Conservation (phyloP, 1,284 basidiomycete species). For the Marasmius tenuissimus region DNA sequence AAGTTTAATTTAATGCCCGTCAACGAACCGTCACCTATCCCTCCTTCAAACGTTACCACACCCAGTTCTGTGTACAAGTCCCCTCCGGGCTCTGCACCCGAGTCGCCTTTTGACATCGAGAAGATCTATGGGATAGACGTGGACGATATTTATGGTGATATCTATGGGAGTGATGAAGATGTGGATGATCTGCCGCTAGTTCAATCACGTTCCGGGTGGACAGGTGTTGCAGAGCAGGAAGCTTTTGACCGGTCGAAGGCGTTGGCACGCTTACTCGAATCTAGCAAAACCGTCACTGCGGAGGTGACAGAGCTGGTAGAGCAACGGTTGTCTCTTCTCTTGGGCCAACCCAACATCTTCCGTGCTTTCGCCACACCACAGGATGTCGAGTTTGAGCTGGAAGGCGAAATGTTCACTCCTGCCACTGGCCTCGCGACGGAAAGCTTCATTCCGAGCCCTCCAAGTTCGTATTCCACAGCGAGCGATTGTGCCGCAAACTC, state of each 20-base stretch:
- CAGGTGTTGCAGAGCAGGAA: neutral
- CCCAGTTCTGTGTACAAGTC: neutral
- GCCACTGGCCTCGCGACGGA: neutral
- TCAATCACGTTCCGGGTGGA: neutral
- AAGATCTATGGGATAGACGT: neutral
- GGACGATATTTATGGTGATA: neutral
- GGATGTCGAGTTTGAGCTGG: slow-evolving; percentile 1
- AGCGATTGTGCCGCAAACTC: slow-evolving; percentile 2
- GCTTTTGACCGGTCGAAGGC: neutral
- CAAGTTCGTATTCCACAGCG: neutral
- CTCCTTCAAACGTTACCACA: neutral
- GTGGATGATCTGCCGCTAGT: neutral
- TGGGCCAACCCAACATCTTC: slow-evolving; percentile 12
- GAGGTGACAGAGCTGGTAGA: slow-evolving; percentile 5
- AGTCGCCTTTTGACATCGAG: neutral
- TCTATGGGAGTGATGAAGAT: neutral
- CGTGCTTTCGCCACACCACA: slow-evolving; percentile 11
- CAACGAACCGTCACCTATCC: neutral
- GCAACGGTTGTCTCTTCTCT: slow-evolving; percentile 8
- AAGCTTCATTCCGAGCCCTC: neutral
- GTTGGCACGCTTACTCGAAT: slow-evolving; percentile 6
- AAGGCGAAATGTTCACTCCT: neutral
- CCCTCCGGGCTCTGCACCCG: neutral
- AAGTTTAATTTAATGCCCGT: neutral
- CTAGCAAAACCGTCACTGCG: slow-evolving; percentile 3